Percentiles rank a stretch among this genome's conserved stretches.
These are phyloP conservation scores for Scenedesmus sp. DNA, from an alignment of 163 green algal genomes.

Conservation along the genomic window DNA sequence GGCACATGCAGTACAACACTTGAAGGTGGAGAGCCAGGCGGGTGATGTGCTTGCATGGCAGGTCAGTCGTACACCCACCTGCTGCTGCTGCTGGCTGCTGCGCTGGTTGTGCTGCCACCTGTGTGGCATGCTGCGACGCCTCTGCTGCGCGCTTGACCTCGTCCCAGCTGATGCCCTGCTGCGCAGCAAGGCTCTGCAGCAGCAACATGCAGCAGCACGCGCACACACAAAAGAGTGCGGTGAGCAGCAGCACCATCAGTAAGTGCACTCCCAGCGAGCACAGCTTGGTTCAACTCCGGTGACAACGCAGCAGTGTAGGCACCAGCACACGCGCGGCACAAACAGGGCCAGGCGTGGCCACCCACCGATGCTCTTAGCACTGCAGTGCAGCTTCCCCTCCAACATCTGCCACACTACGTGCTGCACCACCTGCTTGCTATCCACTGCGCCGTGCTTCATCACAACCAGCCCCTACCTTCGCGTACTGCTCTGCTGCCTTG, in stretches of 20 bases:
- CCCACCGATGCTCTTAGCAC: background rate
- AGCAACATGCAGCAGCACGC: background rate
- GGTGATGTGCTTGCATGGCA: background rate
- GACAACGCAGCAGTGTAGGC: too few species aligned
- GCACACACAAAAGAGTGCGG: background rate
- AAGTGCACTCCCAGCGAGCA: too few species aligned
- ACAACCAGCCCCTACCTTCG: slow-evolving; percentile 55
- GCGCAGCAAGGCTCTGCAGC: background rate
- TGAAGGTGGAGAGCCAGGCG: background rate
- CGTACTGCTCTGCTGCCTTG: slow-evolving; percentile 73
- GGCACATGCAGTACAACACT: background rate
- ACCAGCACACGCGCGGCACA: too few species aligned
- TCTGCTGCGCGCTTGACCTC: background rate
- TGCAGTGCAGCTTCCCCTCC: background rate
- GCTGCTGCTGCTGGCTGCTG: slow-evolving; percentile 30
- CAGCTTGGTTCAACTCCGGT: too few species aligned
- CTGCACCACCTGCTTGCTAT: background rate
- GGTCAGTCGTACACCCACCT: background rate
- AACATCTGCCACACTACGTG: background rate
- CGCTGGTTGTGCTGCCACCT: slow-evolving; percentile 6
- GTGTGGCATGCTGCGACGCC: slow-evolving; percentile 11
- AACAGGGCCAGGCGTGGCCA: too few species aligned
- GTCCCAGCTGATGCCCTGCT: slow-evolving; percentile 36
- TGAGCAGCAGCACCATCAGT: background rate
- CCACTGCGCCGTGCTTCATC: background rate